Conservation (phyloP, 2,329 filamentous ascomycete species). For the Cladophialophora psammophila region DNA sequence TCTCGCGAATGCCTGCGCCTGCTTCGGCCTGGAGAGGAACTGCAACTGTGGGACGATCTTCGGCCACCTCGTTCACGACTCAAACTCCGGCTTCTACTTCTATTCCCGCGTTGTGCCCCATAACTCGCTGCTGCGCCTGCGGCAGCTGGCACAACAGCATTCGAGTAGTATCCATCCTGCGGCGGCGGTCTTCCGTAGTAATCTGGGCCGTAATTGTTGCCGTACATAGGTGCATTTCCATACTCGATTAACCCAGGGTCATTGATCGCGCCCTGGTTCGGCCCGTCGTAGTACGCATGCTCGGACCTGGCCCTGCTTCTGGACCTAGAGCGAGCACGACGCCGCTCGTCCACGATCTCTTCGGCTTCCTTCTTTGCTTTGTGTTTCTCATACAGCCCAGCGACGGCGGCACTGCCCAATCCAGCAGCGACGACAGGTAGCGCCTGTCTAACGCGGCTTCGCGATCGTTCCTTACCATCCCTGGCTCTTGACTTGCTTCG, state of each 20-base stretch:
- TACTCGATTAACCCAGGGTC: constrained; percentile 68
- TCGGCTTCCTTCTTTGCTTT: constrained; percentile 63
- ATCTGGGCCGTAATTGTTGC: constrained; percentile 58
- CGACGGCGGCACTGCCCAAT: constrained; percentile 66
- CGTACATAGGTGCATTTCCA: constrained; percentile 67
- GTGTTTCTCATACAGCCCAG: constrained; percentile 68
- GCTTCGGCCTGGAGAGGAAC: constrained; percentile 48
- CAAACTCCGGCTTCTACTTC: constrained; percentile 57
- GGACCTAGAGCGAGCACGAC: constrained; percentile 50
- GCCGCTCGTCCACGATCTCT: constrained; percentile 44
- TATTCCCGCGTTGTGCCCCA: constrained; percentile 44
- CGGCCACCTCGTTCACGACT: constrained; percentile 48
- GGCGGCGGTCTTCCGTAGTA: constrained; percentile 54
- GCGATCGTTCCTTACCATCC: constrained; percentile 60
- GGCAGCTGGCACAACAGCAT: constrained; percentile 53
- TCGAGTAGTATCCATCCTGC: constrained; percentile 49
- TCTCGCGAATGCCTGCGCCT: constrained; percentile 48
- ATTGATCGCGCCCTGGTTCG: constrained; percentile 54
- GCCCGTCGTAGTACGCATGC: constrained; percentile 49
- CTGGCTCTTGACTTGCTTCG: constrained; percentile 65
- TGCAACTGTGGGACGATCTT: constrained; percentile 44
- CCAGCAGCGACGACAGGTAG: constrained; percentile 68
- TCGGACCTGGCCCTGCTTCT: constrained; percentile 53
- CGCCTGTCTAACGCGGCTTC: constrained; percentile 63
- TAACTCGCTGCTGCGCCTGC: constrained; percentile 43